Evolutionary conservation across 305 asterid genomes (phyloP), one percentile per base, ranked within the genome.

Genomic region (Rubia tinctorum): DNA sequence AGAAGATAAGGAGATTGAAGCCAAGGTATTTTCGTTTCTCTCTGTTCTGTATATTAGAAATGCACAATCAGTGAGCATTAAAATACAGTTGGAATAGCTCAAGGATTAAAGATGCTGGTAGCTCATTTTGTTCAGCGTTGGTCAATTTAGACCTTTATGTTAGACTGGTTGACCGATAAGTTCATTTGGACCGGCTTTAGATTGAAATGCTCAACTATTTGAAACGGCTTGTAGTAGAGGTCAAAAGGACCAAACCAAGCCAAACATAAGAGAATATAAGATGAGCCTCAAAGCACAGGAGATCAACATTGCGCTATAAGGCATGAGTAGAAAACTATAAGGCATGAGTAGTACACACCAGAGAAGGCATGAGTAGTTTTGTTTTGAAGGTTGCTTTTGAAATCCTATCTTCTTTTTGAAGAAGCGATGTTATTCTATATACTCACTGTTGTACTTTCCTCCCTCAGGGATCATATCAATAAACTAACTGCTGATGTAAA

Each of bases 1-100:
- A 66, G 82, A 82, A 39, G 80, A 77, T 64, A 84, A 73, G 76
- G 95, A 88, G 78, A 91, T 92, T 76, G 83, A 84, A 82, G 82
- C 80, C 75, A 92, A 86, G 97, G 98, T 92, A 34, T 42, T 60
- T 80, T 73, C 51, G 12, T 6, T 34, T 49, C 20, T 30, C 10
- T 63, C 39, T 37, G 8, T n/a, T 53, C 13, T 51, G n/a, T 63
- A 17, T 14, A 13, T 34, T 39, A 55, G 74, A 47, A 55, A 53
- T 37, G 22, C 39, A 47, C 44, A 56, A 47, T 30, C 62, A 47
- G 2, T 51, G 45, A 51, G n/a, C 34, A 15, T 61, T 17, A 1
- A 15, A 37, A 18, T 64, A 59, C 64, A 3, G 34, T 4, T 25
- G n/a, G 6, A 30, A 63, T 37, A 63, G 42, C 18, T 18, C 51